Percentiles rank a stretch among this genome's conserved stretches.
Conservation (phyloP, 257 asterid genomes). For the Phtheirospermum japonicum region DNA sequence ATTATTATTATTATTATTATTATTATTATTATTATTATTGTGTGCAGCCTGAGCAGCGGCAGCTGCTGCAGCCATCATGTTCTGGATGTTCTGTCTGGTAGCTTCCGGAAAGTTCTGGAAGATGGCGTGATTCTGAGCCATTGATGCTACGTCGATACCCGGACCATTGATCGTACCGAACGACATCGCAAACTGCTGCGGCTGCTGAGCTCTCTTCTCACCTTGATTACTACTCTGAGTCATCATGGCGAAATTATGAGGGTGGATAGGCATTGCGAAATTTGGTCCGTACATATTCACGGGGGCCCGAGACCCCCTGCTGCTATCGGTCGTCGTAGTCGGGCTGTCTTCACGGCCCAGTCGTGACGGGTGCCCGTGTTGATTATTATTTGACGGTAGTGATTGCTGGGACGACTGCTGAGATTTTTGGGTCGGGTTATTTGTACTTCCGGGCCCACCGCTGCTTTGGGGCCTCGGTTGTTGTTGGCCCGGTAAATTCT, state of each 20-base stretch:
- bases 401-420: not conserved
- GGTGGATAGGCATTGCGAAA: not conserved
- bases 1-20: no score
- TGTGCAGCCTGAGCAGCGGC: not conserved
- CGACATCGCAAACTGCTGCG: not conserved
- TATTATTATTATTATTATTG: no score
- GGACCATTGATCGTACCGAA: no score
- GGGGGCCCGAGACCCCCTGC: not conserved
- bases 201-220: no score
- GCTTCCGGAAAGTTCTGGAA: conserved; percentile 7
- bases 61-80: not conserved
- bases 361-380: no score
- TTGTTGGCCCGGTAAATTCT: not conserved
- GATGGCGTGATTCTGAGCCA: not conserved
- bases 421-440: not conserved
- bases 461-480: not conserved
- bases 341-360: not conserved
- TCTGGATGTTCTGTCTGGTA: conserved; percentile 3
- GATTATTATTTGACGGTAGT: not conserved
- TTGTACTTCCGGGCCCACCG: not conserved
- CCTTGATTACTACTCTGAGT: no score
- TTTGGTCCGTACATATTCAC: not conserved
- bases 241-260: not conserved
- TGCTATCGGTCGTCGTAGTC: not conserved
- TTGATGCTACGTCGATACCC: no score